phyloP scores from a whole-genome alignment of 306 rosid species.

The Gleditsia sinensis region DNA sequence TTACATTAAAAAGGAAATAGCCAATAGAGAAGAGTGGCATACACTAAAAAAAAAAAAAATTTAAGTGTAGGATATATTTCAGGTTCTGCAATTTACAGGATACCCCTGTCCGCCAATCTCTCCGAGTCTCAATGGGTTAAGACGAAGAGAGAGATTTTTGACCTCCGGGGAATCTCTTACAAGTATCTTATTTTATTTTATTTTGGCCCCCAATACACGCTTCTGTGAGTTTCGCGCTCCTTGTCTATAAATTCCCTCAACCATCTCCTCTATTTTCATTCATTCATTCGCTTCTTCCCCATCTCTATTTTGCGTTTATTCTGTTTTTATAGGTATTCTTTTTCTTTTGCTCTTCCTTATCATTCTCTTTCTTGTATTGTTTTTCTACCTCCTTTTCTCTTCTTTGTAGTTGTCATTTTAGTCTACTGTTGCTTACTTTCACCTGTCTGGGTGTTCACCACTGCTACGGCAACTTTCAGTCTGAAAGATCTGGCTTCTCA shows the following conservation, averaged over 20 bases:
- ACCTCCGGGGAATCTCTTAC: background rate
- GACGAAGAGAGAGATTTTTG: conserved; percentile 14
- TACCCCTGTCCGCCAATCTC: background rate
- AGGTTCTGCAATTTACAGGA: conserved; percentile 1
- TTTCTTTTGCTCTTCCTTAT: background rate
- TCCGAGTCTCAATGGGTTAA: background rate
- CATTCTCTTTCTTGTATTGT: background rate
- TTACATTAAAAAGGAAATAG: no score
- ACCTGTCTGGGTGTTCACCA: background rate
- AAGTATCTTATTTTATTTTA: background rate
- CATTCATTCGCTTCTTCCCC: conserved; percentile 30
- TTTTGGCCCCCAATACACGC: background rate
- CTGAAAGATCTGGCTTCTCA: conserved; percentile 18
- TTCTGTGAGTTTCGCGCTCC: conserved; percentile 13
- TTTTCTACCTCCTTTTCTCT: background rate
- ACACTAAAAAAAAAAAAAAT: background rate
- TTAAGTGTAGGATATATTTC: conserved; percentile 20
- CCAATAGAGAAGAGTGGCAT: no score
- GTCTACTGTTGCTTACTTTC: background rate
- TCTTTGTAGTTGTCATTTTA: conserved; percentile 1
- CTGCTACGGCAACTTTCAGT: background rate
- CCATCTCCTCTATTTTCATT: conserved; percentile 24
- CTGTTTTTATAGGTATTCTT: conserved; percentile 36
- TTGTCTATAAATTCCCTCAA: conserved; percentile 44
- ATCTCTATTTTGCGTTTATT: conserved; percentile 41